Conservation (phyloP, 768 basidiomycete genomes). For the Megacollybia marginata region DNA sequence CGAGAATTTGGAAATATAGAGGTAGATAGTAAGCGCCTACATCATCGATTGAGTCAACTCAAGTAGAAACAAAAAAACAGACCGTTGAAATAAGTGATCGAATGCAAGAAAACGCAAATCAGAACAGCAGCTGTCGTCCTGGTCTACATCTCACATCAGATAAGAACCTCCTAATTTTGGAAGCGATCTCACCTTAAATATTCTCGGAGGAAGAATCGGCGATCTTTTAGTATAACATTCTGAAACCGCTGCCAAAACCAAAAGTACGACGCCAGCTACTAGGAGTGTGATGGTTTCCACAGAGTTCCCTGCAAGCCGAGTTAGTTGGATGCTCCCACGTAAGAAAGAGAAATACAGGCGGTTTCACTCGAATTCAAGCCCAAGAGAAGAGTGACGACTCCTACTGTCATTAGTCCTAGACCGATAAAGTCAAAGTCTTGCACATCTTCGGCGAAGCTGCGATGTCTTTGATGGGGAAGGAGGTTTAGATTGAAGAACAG, state of each 20-base stretch:
- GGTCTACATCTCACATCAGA: constrained; percentile 34
- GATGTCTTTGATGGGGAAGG: constrained; percentile 65
- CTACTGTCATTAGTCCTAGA: constrained; percentile 50
- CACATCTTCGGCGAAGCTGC: constrained; percentile 48
- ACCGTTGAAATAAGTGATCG: constrained; percentile 53
- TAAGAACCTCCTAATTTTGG: background rate
- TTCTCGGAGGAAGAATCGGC: constrained; percentile 66
- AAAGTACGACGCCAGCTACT: constrained; percentile 45
- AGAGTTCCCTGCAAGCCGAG: constrained; percentile 40
- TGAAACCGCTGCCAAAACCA: constrained; percentile 46
- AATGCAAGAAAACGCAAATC: constrained; percentile 55
- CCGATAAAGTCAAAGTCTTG: constrained; percentile 68
- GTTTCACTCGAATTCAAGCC: constrained; percentile 69
- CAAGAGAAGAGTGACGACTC: constrained; percentile 58
- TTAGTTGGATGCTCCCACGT: background rate
- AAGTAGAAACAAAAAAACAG: constrained; percentile 4
- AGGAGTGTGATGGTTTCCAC: constrained; percentile 56
- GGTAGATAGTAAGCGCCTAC: constrained; percentile 62
- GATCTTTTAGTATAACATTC: constrained; percentile 59
- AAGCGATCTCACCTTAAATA: constrained; percentile 49
- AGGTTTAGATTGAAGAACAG: constrained; percentile 72
- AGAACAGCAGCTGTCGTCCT: constrained; percentile 63
- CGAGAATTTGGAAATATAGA: constrained; percentile 71
- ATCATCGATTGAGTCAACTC: background rate
- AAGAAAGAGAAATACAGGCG: constrained; percentile 34